A percentile compares a stretch with the other conserved stretches of the same genome.
phyloP scores from a whole-genome alignment of 1,284 basidiomycete genomes.

The Chalciporus piperatoides region DNA sequence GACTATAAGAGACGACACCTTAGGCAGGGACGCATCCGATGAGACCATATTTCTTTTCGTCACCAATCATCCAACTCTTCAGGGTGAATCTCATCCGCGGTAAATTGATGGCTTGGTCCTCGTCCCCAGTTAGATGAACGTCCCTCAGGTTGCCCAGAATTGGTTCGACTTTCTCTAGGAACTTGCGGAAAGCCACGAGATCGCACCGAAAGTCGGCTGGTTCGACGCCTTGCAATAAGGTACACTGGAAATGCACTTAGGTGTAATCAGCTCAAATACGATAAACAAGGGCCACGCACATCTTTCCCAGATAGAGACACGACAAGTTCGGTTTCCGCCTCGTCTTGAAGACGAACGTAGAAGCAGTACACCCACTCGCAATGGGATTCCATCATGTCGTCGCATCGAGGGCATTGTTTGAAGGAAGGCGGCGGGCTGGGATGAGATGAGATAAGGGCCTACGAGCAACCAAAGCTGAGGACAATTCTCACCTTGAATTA shows the following conservation, averaged over 20 bases:
- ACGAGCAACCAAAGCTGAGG: not conserved
- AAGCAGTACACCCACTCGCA: constrained; percentile 47
- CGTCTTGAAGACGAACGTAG: constrained; percentile 50
- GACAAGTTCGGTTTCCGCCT: constrained; percentile 37
- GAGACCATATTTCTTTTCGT: constrained; percentile 24
- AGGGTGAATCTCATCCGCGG: constrained; percentile 29
- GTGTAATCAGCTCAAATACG: not conserved
- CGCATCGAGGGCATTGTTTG: constrained; percentile 48
- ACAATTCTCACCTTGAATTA: constrained; percentile 40
- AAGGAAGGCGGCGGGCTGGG: constrained; percentile 43
- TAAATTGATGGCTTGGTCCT: constrained; percentile 21
- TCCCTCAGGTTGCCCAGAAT: constrained; percentile 43
- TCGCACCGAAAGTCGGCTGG: constrained; percentile 43
- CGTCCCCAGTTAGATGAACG: constrained; percentile 26
- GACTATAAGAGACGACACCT: not conserved
- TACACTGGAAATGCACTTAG: constrained; percentile 34
- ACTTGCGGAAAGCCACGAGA: constrained; percentile 32
- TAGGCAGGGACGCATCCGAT: constrained; percentile 15
- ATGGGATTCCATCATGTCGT: constrained; percentile 47
- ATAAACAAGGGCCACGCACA: constrained; percentile 28
- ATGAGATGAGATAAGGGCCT: constrained; percentile 4
- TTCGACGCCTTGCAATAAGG: constrained; percentile 41
- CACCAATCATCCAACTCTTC: constrained; percentile 30
- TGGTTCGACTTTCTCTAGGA: constrained; percentile 39
- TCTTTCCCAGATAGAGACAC: constrained; percentile 45